Conservation (phyloP, 768 basidiomycete genomes). For the Glaciozyma antarctica region DNA sequence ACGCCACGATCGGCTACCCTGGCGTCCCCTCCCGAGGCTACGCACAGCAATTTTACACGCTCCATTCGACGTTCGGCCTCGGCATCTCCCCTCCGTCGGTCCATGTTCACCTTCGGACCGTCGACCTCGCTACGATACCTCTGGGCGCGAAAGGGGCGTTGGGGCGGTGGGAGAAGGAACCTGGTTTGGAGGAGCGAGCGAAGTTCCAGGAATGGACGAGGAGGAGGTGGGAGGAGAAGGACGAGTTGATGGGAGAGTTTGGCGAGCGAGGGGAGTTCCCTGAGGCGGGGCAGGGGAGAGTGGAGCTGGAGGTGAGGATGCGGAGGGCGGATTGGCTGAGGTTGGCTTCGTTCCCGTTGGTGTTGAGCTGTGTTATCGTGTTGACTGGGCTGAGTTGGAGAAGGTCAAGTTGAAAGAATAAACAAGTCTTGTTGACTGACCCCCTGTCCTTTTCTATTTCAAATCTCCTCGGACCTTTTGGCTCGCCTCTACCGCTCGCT, state of each 20-base stretch:
- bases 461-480: too few species aligned
- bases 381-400: too few species aligned
- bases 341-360: neutral
- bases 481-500: too few species aligned
- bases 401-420: too few species aligned
- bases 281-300: neutral
- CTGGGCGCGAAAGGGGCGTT: constrained; percentile 17
- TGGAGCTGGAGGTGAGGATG: constrained; percentile 3
- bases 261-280: constrained; percentile 48
- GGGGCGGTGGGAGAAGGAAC: constrained; percentile 36
- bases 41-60: constrained; percentile 48
- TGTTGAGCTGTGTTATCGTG: too few species aligned
- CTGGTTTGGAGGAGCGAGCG: constrained; percentile 50
- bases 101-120: constrained; percentile 71
- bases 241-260: constrained; percentile 60
- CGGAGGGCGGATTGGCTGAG: neutral
- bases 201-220: constrained; percentile 76
- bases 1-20: constrained; percentile 84
- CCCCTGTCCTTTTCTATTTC: too few species aligned
- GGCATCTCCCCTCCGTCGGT: constrained; percentile 71
- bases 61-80: constrained; percentile 76
- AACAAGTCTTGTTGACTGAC: too few species aligned
- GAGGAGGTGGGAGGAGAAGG: constrained; percentile 74
- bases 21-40: constrained; percentile 26
- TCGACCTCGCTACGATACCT: constrained; percentile 32